phyloP scores from a whole-genome alignment of 371 early-diverging fungal species.

The Sporodiniella umbellata region DNA sequence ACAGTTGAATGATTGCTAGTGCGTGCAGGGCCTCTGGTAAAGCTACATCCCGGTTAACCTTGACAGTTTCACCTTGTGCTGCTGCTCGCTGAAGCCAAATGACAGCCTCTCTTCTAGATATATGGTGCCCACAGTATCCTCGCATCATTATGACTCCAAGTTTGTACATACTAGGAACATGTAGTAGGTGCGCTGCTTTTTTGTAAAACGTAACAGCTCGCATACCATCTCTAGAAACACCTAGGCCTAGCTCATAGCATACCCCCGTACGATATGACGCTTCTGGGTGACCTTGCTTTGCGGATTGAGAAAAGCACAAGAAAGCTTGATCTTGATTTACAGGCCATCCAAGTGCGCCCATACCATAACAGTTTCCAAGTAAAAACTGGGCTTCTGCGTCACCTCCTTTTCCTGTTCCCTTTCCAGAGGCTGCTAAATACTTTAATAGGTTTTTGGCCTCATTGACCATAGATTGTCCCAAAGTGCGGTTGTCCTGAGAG shows the following conservation, averaged over 20 bases:
- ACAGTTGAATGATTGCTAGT: constrained; percentile 63
- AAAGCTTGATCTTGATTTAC: constrained; percentile 89
- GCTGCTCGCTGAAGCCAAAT: constrained; percentile 93
- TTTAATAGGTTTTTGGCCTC: constrained; percentile 75
- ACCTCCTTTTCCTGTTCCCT: constrained; percentile 56
- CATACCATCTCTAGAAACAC: constrained; percentile 77
- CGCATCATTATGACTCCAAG: constrained; percentile 84
- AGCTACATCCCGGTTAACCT: background rate
- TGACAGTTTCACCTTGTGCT: constrained; percentile 4
- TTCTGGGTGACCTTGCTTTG: constrained; percentile 87
- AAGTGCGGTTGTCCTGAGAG: background rate
- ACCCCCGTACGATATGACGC: constrained; percentile 95
- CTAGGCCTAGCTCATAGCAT: constrained; percentile 92
- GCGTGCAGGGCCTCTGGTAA: constrained; percentile 89
- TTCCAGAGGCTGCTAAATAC: constrained; percentile 59
- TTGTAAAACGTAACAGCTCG: constrained; percentile 89
- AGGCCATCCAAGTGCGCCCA: constrained; percentile 69
- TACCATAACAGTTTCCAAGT: constrained; percentile 86
- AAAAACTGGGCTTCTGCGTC: constrained; percentile 88
- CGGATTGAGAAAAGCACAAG: constrained; percentile 83
- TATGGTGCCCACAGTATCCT: constrained; percentile 67
- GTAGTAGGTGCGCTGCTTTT: constrained; percentile 88
- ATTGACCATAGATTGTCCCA: constrained; percentile 54
- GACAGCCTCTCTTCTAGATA: constrained; percentile 84
- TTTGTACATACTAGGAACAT: constrained; percentile 95